Conservation (phyloP, 768 basidiomycete species). For the Myochromella boudieri region DNA sequence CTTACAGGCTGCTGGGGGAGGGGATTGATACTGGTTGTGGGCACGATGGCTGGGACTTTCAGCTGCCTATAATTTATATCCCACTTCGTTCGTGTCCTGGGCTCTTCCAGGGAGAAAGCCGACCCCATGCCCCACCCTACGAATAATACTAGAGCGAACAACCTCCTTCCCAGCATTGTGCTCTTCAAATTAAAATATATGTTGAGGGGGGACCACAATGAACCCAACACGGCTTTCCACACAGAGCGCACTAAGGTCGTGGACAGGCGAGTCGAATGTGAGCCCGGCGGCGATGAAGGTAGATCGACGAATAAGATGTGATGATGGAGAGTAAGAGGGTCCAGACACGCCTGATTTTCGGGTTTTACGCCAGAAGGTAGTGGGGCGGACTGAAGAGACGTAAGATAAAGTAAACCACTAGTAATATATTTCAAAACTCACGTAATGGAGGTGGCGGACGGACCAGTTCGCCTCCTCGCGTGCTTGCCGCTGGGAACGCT, state of each 20-base stretch:
- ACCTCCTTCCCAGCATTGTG: conserved; percentile 5
- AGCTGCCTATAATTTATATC: conserved; percentile 16
- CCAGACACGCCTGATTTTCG: conserved; percentile 68
- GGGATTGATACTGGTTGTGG: conserved; percentile 3
- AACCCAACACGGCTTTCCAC: conserved; percentile 57
- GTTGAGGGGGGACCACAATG: conserved; percentile 45
- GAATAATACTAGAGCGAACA: conserved; percentile 9
- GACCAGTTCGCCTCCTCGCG: conserved; percentile 45
- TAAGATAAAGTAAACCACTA: neutral
- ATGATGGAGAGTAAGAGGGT: conserved; percentile 71
- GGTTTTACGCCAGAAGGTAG: conserved; percentile 79
- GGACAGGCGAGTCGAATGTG: conserved; percentile 56
- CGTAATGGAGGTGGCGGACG: conserved; percentile 66
- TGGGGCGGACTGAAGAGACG: conserved; percentile 62
- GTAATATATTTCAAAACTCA: conserved; percentile 34
- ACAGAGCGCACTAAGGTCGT: conserved; percentile 61
- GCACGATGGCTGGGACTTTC: neutral
- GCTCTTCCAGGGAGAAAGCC: conserved; percentile 5
- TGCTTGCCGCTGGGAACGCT: conserved; percentile 25
- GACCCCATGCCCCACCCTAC: conserved; percentile 4
- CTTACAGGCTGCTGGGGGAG: conserved; percentile 1
- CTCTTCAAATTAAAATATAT: conserved; percentile 24
- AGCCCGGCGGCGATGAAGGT: conserved; percentile 82
- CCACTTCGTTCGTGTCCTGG: conserved; percentile 6
- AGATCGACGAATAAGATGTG: conserved; percentile 71